Percentiles rank a stretch among this genome's conserved stretches.
These are phyloP conservation scores for Sugiyamaella americana DNA, from an alignment of 805 yeast species.

Conservation along the genomic window DNA sequence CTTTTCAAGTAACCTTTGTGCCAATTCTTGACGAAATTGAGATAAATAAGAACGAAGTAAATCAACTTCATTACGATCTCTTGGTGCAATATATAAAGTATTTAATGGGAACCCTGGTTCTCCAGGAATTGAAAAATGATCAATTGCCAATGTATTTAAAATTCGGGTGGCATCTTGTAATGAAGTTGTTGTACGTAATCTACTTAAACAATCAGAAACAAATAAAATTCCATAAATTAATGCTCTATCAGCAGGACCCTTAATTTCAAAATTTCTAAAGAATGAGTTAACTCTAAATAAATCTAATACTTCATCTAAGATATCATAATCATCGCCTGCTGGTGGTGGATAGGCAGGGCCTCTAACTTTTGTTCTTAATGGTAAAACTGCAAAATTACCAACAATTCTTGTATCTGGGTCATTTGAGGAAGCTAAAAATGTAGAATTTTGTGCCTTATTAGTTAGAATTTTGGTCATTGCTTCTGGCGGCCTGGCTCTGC, in stretches of 20 bases:
- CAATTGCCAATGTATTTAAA: constrained; percentile 82
- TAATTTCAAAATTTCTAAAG: constrained; percentile 94
- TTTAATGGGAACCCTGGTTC: constrained; percentile 92
- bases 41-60: constrained; percentile 73
- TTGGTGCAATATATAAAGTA: constrained; percentile 66
- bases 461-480: neutral
- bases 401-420: constrained; percentile 38
- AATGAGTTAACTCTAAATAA: constrained; percentile 93
- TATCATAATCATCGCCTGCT: constrained; percentile 67
- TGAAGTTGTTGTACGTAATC: constrained; percentile 45
- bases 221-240: constrained; percentile 89
- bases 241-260: constrained; percentile 89
- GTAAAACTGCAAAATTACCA: constrained; percentile 73
- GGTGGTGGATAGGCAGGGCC: constrained; percentile 87
- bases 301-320: constrained; percentile 85
- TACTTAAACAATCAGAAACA: constrained; percentile 75
- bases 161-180: constrained; percentile 38
- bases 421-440: constrained; percentile 28
- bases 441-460: constrained; percentile 32
- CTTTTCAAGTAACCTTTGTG: constrained; percentile 68
- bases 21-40: constrained; percentile 93
- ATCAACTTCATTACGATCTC: constrained; percentile 68
- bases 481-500: neutral
- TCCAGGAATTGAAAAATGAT: constrained; percentile 88
- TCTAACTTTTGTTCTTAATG: constrained; percentile 74